Conservation (phyloP, 805 yeast species). For the Candida andamanensis region DNA sequence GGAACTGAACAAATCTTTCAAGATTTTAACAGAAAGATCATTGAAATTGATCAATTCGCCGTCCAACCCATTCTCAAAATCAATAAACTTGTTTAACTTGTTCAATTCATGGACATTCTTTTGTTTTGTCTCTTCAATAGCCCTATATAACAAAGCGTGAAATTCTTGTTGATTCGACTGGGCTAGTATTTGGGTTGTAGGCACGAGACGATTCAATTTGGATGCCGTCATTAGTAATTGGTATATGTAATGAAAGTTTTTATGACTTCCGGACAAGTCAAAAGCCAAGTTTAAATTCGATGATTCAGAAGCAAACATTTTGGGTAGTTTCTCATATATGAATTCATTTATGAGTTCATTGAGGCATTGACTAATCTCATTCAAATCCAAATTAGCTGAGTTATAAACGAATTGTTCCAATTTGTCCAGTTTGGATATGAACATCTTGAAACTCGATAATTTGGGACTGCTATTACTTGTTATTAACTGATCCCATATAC, state of each 20-base stretch:
- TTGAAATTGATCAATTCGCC: conserved; percentile 26
- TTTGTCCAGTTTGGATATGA: conserved; percentile 29
- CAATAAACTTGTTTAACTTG: conserved; percentile 24
- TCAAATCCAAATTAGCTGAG: conserved; percentile 53
- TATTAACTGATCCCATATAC: conserved; percentile 17
- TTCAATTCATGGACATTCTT: conserved; percentile 41
- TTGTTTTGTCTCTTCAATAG: conserved; percentile 59
- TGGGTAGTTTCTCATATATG: conserved; percentile 23
- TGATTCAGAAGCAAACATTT: neutral
- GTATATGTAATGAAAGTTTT: conserved; percentile 38
- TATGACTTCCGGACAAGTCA: conserved; percentile 14
- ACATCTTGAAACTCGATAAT: conserved; percentile 28
- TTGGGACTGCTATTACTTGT: conserved; percentile 27
- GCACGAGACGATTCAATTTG: conserved; percentile 56
- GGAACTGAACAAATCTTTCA: conserved; percentile 67
- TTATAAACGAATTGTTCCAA: conserved; percentile 52
- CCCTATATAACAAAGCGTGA: conserved; percentile 54
- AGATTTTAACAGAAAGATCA: conserved; percentile 48
- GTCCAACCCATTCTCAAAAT: conserved; percentile 19
- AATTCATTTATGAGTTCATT: conserved; percentile 28
- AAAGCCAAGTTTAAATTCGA: conserved; percentile 19
- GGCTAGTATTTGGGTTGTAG: conserved; percentile 49
- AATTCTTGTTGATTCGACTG: conserved; percentile 58
- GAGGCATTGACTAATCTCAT: conserved; percentile 41
- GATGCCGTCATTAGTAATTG: conserved; percentile 51